phyloP scores from a whole-genome alignment of 2,329 filamentous ascomycete genomes.

The Colletotrichum spaethianum region DNA sequence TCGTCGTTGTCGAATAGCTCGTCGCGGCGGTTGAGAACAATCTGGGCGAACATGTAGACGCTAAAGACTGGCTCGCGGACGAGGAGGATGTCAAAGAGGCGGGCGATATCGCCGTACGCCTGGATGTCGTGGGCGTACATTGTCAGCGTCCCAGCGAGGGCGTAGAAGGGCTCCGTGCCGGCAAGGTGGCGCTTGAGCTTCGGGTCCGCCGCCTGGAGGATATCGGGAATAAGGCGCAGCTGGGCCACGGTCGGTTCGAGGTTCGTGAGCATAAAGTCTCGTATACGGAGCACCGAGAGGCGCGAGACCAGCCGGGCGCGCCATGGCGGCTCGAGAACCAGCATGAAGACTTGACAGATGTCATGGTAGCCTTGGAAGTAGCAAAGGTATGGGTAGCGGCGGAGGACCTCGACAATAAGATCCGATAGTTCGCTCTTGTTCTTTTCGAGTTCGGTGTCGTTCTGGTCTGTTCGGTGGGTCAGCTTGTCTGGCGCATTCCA shows the following conservation, averaged over 20 bases:
- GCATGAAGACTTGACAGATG: constrained; percentile 94
- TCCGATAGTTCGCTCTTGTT: constrained; percentile 84
- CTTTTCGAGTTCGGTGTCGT: constrained; percentile 75
- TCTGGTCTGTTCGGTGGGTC: constrained; percentile 68
- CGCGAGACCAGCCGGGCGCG: constrained; percentile 78
- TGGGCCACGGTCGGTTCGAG: constrained; percentile 86
- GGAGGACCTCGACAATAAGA: constrained; percentile 85
- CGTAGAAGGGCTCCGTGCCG: constrained; percentile 88
- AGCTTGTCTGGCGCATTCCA: neutral
- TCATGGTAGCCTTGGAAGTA: constrained; percentile 99
- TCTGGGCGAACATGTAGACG: constrained; percentile 92
- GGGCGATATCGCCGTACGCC: constrained; percentile 87
- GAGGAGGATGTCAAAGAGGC: constrained; percentile 92
- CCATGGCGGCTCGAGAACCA: constrained; percentile 78
- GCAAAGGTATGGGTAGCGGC: constrained; percentile 85
- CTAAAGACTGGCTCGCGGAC: constrained; percentile 89
- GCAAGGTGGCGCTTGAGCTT: constrained; percentile 82
- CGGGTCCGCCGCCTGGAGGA: constrained; percentile 81
- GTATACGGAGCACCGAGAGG: constrained; percentile 90
- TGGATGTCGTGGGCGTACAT: constrained; percentile 98
- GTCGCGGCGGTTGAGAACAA: constrained; percentile 83
- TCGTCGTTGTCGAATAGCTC: constrained; percentile 86
- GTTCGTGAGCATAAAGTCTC: constrained; percentile 97
- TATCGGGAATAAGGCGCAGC: constrained; percentile 87
- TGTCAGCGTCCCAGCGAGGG: constrained; percentile 91